Percentiles rank a stretch among this genome's conserved stretches.
These are phyloP conservation scores for Arthrobotrys conoides DNA, from an alignment of 2,329 filamentous ascomycete species.

Conservation along the genomic window DNA sequence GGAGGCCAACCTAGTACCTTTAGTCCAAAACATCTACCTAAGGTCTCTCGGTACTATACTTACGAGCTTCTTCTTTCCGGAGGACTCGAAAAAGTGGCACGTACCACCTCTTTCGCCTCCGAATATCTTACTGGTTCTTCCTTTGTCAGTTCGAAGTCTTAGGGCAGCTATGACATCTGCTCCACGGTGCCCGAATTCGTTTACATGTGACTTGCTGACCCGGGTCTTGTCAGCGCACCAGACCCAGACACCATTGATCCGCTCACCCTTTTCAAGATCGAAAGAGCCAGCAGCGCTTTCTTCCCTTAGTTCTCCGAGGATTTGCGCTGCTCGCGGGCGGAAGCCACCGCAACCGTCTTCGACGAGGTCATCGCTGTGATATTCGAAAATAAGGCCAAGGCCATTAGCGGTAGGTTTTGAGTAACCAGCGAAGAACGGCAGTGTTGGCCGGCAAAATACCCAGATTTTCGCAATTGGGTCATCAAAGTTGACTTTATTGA, in stretches of 20 bases:
- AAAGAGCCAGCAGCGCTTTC: conserved; percentile 53
- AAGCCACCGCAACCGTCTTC: conserved; percentile 47
- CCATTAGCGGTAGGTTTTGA: conserved; percentile 48
- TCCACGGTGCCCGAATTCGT: conserved; percentile 53
- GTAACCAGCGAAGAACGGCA: conserved; percentile 44
- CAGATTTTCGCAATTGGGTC: conserved; percentile 46
- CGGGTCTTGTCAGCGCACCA: conserved; percentile 55
- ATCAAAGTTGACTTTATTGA: conserved; percentile 52
- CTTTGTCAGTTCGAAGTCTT: conserved; percentile 51
- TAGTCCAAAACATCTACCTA: neutral
- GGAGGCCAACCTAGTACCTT: conserved; percentile 39
- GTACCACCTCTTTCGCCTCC: conserved; percentile 50
- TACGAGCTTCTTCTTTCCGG: conserved; percentile 57
- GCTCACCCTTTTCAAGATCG: conserved; percentile 51
- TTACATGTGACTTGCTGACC: conserved; percentile 50
- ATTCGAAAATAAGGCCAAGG: conserved; percentile 52
- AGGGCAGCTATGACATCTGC: conserved; percentile 49
- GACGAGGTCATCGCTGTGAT: conserved; percentile 47
- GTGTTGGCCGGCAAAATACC: conserved; percentile 46
- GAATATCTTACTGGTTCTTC: conserved; percentile 43
- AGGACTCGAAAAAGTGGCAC: conserved; percentile 58
- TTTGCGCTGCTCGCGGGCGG: conserved; percentile 42
- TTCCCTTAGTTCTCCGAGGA: conserved; percentile 53
- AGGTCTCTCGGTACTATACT: neutral
- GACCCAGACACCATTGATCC: conserved; percentile 53